A percentile compares a stretch with the other conserved stretches of the same genome.
These are phyloP conservation scores for Gynochthodes officinalis DNA, from an alignment of 257 asterid species.

Conservation along the genomic window DNA sequence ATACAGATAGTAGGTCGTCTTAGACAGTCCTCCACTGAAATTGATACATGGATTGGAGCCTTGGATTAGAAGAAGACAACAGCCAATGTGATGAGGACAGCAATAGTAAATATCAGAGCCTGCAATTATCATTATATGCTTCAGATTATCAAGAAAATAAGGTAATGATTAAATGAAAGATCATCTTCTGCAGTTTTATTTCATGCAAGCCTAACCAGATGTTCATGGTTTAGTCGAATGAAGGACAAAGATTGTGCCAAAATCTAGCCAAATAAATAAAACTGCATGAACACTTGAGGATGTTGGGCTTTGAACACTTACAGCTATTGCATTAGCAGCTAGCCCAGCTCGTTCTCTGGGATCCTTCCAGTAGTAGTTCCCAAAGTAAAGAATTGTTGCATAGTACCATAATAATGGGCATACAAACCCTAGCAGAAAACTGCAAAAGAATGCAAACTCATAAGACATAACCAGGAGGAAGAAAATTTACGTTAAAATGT, in stretches of 20 bases:
- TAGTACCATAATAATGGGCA: conserved; percentile 33
- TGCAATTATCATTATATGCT: conserved; percentile 16
- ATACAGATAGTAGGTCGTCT: neutral
- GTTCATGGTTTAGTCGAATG: neutral
- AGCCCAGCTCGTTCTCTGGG: conserved; percentile 40
- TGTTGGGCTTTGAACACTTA: conserved; percentile 10
- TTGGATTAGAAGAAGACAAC: conserved; percentile 17
- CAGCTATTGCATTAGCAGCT: conserved; percentile 36
- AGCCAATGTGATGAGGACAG: conserved; percentile 21
- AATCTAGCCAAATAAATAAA: neutral
- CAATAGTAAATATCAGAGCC: conserved; percentile 34
- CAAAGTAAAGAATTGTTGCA: conserved; percentile 33
- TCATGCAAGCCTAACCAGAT: neutral
- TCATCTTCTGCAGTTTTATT: neutral
- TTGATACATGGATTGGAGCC: neutral
- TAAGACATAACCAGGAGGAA: neutral
- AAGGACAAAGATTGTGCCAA: neutral
- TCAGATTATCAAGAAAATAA: neutral
- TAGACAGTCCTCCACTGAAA: neutral
- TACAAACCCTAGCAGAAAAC: conserved; percentile 27
- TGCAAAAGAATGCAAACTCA: conserved; percentile 3
- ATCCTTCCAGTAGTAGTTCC: conserved; percentile 32
- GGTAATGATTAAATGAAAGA: neutral
- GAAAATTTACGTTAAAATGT: neutral
- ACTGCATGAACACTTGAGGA: neutral